Percentiles rank a stretch among this genome's conserved stretches.
phyloP scores from a whole-genome alignment of 352 stramenopile species.

The Globisporangium nagaii region DNA sequence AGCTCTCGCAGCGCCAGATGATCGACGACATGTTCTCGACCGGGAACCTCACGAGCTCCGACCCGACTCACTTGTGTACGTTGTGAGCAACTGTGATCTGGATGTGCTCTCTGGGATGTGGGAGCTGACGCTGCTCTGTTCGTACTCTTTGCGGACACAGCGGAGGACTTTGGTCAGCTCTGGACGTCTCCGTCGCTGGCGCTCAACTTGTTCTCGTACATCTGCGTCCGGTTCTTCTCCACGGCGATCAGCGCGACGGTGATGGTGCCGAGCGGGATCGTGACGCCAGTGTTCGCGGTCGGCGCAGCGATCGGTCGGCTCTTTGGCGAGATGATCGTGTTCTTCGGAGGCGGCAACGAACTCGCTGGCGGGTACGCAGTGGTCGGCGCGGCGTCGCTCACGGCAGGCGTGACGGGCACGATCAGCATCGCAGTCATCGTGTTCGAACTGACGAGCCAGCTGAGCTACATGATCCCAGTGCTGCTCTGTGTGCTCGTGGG shows the following conservation, averaged over 20 bases:
- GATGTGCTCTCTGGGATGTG: too few species aligned
- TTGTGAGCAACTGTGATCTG: not conserved
- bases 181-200: constrained; percentile 60
- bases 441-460: constrained; percentile 85
- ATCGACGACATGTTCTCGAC: constrained; percentile 88
- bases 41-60: constrained; percentile 36
- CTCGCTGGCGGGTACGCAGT: constrained; percentile 71
- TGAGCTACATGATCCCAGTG: constrained; percentile 88
- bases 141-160: too few species aligned
- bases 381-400: constrained; percentile 77
- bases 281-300: constrained; percentile 89
- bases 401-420: constrained; percentile 70
- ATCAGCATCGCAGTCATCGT: constrained; percentile 81
- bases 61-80: constrained; percentile 26
- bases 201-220: constrained; percentile 66
- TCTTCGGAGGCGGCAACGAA: constrained; percentile 39
- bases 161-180: constrained; percentile 34
- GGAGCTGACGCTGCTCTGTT: too few species aligned
- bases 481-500: constrained; percentile 75
- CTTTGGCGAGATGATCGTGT: constrained; percentile 82
- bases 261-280: constrained; percentile 86
- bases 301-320: constrained; percentile 84
- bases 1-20: constrained; percentile 61
- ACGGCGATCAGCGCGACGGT: constrained; percentile 75
- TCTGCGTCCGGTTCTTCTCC: constrained; percentile 71